phyloP scores from a whole-genome alignment of 306 rosid genomes.

The Quercus rubra region DNA sequence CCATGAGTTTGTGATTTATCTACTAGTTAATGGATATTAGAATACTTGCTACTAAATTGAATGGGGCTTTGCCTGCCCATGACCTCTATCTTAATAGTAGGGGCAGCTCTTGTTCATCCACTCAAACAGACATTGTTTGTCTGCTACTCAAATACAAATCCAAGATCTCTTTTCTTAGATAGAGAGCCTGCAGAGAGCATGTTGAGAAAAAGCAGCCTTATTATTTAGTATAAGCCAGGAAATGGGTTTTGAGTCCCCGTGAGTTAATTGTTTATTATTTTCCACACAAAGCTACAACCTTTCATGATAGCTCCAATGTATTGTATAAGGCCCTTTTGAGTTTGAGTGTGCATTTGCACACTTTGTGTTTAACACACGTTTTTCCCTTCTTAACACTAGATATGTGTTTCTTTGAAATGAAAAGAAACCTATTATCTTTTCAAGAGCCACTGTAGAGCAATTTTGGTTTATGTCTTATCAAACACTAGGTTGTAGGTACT shows the following conservation, averaged over 20 bases:
- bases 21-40: background rate
- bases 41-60: background rate
- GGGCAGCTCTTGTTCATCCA: background rate
- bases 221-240: too few species aligned
- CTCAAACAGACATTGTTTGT: background rate
- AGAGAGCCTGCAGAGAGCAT: too few species aligned
- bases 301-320: background rate
- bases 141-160: background rate
- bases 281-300: background rate
- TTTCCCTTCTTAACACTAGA: background rate
- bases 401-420: background rate
- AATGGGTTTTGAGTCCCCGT: too few species aligned
- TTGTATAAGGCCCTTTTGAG: background rate
- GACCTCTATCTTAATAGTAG: background rate
- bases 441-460: background rate
- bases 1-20: background rate
- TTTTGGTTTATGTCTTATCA: background rate
- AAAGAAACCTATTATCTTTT: background rate
- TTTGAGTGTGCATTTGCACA: background rate
- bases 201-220: too few species aligned
- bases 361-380: background rate
- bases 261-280: background rate
- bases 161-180: too few species aligned
- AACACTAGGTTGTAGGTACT: slow-evolving; percentile 6
- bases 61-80: background rate